Evolutionary conservation across 2,329 filamentous ascomycete species (phyloP).

Genomic region (Fusarium sororula): DNA sequence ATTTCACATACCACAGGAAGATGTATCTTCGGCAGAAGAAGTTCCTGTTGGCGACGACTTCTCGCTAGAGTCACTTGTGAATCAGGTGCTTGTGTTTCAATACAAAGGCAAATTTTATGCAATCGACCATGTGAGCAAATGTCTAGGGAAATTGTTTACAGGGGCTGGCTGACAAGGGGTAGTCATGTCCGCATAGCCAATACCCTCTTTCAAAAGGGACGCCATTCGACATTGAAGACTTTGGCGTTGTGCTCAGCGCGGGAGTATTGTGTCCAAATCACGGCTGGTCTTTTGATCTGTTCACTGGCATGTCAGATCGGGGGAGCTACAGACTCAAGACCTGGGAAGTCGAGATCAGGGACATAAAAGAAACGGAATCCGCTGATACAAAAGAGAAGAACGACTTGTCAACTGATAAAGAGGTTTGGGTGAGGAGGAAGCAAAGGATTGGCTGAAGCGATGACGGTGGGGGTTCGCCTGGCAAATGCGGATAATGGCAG

Average conservation of each 20-base stretch:
- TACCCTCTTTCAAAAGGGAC: constrained; percentile 71
- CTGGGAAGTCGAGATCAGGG: constrained; percentile 70
- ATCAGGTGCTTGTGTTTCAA: constrained; percentile 73
- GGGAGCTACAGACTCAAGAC: constrained; percentile 68
- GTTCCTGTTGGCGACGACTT: constrained; percentile 49
- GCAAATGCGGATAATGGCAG: no score
- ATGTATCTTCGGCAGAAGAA: constrained; percentile 49
- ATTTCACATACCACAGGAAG: constrained; percentile 58
- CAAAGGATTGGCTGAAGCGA: constrained; percentile 47
- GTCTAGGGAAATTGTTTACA: no score
- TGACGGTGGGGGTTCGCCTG: background rate
- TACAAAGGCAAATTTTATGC: constrained; percentile 73
- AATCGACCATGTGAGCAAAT: constrained; percentile 69
- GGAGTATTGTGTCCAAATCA: constrained; percentile 75
- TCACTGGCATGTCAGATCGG: constrained; percentile 69
- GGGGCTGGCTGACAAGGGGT: background rate
- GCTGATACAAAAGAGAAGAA: background rate
- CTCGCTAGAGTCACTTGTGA: constrained; percentile 52
- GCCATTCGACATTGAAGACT: constrained; percentile 78
- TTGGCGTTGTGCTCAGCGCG: constrained; percentile 69
- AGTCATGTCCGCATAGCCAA: constrained; percentile 74
- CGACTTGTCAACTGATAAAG: constrained; percentile 32
- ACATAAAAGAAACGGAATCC: background rate
- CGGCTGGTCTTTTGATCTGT: constrained; percentile 76
- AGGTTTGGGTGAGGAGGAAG: constrained; percentile 57